Conservation (phyloP, 2,329 filamentous ascomycete species). For the Diaporthe helianthi region DNA sequence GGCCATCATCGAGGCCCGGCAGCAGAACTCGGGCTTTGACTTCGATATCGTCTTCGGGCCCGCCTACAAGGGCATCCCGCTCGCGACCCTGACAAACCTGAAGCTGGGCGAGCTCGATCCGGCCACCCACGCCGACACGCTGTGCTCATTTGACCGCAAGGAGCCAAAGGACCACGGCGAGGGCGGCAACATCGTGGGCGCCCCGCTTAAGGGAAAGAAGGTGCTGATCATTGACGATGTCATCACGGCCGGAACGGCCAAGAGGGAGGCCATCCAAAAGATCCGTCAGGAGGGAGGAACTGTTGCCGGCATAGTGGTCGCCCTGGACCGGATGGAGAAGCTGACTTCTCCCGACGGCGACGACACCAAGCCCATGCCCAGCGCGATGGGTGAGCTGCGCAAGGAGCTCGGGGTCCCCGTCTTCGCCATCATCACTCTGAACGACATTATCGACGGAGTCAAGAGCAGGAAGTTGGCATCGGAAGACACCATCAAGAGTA, state of each 20-base stretch:
- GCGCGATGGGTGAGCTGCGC: conserved; percentile 85
- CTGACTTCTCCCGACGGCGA: conserved; percentile 70
- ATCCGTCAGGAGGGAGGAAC: conserved; percentile 85
- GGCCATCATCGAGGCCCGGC: conserved; percentile 60
- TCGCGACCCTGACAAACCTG: conserved; percentile 79
- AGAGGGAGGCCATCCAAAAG: conserved; percentile 89
- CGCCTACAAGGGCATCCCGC: conserved; percentile 95
- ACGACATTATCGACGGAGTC: conserved; percentile 79
- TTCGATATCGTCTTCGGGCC: conserved; percentile 93
- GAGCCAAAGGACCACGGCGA: conserved; percentile 97
- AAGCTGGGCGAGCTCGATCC: conserved; percentile 76
- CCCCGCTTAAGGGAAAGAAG: conserved; percentile 81
- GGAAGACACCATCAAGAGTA: conserved; percentile 67
- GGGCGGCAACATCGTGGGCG: conserved; percentile 90
- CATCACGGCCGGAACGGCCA: conserved; percentile 92
- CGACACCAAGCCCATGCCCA: conserved; percentile 73
- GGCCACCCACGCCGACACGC: conserved; percentile 70
- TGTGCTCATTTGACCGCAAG: conserved; percentile 94
- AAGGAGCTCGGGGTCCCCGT: conserved; percentile 86
- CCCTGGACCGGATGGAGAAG: conserved; percentile 87
- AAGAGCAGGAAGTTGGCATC: conserved; percentile 66
- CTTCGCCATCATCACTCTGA: conserved; percentile 80
- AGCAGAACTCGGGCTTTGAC: conserved; percentile 49
- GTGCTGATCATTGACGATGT: conserved; percentile 96
- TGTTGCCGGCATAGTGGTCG: conserved; percentile 86